These are phyloP conservation scores for Dactylonectria estremocensis DNA, from an alignment of 2,329 filamentous ascomycete species.

Conservation along the genomic window DNA sequence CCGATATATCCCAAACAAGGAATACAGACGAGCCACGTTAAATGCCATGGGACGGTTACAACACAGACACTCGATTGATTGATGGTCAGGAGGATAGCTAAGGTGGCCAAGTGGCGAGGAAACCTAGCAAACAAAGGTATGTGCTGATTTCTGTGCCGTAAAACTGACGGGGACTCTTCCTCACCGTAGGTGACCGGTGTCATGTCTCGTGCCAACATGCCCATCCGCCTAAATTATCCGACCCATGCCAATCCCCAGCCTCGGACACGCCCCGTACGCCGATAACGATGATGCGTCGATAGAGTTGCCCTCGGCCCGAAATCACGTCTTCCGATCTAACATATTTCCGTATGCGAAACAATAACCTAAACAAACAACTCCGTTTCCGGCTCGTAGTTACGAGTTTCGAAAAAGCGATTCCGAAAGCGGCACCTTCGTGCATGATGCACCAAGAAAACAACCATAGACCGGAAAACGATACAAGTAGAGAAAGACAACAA, in stretches of 20 bases:
- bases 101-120: background rate
- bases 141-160: constrained; percentile 33
- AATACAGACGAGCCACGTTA: constrained; percentile 23
- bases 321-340: constrained; percentile 17
- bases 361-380: constrained; percentile 24
- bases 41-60: constrained; percentile 17
- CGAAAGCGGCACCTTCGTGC: constrained; percentile 25
- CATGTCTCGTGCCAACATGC: constrained; percentile 2
- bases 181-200: constrained; percentile 25
- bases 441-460: background rate
- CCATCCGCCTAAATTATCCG: constrained; percentile 33
- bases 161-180: constrained; percentile 38
- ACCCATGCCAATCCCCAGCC: constrained; percentile 30
- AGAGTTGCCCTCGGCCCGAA: constrained; percentile 31
- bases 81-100: background rate
- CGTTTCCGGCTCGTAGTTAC: constrained; percentile 29
- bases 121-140: constrained; percentile 34
- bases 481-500: background rate
- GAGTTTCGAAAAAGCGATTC: constrained; percentile 22
- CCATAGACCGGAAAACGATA: background rate
- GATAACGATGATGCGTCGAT: constrained; percentile 26
- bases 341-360: constrained; percentile 4
- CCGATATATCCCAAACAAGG: constrained; percentile 23
- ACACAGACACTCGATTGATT: too few relatives aligned
- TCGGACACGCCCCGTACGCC: constrained; percentile 25